These are phyloP conservation scores for Scheffersomyces illinoinensis DNA, from an alignment of 1,139 yeast genomes.

Conservation along the genomic window DNA sequence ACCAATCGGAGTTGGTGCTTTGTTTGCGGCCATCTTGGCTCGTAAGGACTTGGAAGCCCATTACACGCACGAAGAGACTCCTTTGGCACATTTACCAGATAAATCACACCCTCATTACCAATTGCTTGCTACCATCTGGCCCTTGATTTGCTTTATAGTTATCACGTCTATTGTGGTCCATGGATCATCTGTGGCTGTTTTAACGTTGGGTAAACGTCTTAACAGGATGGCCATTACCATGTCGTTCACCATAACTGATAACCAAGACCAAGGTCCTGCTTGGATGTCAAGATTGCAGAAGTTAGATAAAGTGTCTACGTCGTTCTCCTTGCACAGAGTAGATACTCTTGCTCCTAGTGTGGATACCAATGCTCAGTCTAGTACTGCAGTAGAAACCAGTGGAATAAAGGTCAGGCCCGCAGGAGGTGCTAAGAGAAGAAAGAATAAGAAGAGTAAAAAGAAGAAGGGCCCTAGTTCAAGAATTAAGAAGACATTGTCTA, in stretches of 20 bases:
- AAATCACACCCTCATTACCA: conserved; percentile 61
- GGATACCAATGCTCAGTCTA: conserved; percentile 15
- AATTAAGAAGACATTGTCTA: conserved; percentile 34
- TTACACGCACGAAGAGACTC: conserved; percentile 59
- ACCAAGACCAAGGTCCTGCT: conserved; percentile 58
- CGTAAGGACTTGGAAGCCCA: conserved; percentile 71
- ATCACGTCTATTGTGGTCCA: conserved; percentile 88
- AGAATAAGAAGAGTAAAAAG: conserved; percentile 39
- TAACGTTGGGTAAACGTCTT: conserved; percentile 83
- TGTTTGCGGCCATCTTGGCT: conserved; percentile 85
- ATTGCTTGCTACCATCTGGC: conserved; percentile 82
- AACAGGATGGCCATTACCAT: conserved; percentile 92
- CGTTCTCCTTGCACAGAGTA: conserved; percentile 78
- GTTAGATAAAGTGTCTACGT: conserved; percentile 67
- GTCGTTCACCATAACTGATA: conserved; percentile 75
- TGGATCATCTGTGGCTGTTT: conserved; percentile 95
- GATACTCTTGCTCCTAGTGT: conserved; percentile 46
- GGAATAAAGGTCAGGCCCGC: conserved; percentile 76
- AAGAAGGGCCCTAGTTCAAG: conserved; percentile 23
- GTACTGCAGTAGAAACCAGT: conserved; percentile 57
- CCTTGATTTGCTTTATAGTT: conserved; percentile 81
- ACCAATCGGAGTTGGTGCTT: conserved; percentile 97
- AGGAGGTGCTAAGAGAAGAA: conserved; percentile 67
- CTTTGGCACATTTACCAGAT: conserved; percentile 55
- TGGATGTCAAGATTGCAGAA: conserved; percentile 91